Evolutionary conservation across 2,329 filamentous ascomycete genomes (phyloP), one percentile per base, ranked within the genome.

Genomic region (Fusarium hainanense): DNA sequence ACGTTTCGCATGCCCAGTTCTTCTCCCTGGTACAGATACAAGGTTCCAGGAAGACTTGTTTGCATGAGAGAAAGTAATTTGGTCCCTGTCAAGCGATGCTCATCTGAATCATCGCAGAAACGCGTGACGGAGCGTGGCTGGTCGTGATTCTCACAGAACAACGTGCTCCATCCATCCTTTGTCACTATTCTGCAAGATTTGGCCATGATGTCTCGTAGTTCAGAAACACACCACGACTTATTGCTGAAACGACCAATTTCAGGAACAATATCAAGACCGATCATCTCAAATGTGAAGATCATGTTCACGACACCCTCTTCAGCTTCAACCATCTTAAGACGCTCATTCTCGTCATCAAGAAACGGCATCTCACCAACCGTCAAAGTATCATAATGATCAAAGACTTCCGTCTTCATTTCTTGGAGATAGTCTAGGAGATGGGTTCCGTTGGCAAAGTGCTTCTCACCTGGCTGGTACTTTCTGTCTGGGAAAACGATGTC

Each of bases 11-110:
- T 87, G 3, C 88, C 89, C 11, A 91, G 82, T 71, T 92, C 89
- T 73, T 92, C 88, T 27, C 89, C 89, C 73, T 92, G 89, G 74
- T 90, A 91, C 3, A 92, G 79, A 75, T 88, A 92, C 2, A 89
- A 82, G 0, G 89, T 90, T 14, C 89, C 89, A 14, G 83, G 77
- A 81, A 88, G 80, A 3, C 81, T 83, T 0, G 78, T 76, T 63
- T 87, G 82, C 68, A 89, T 80, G 2, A 88, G 80, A 0, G 88
- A 85, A 4, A 91, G 79, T 75, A 90, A 84, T 76, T 90, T 90
- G 10, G 86, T 87, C 0, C 85, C 82, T 13, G 80, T 74, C 7
- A 81, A 75, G 6, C 87, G 82, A 72, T 82, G 80, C 66, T 83
- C 78, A 21, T 86, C 82, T 12, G 79, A 79, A 47, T 87, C 84